phyloP scores from a whole-genome alignment of 345 rosid species.

The Salix viminalis region DNA sequence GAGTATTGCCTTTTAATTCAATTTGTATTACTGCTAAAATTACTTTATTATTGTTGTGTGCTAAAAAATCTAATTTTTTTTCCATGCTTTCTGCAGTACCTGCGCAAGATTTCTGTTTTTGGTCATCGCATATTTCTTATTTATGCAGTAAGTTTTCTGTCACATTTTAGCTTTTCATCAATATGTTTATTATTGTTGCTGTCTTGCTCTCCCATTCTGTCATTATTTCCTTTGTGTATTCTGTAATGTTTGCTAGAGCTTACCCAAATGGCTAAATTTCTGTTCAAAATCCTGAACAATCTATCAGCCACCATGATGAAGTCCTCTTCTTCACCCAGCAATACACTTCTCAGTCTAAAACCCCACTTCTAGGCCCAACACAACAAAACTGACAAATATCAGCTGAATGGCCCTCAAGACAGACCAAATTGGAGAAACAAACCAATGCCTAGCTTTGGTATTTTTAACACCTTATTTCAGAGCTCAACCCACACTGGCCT shows the following conservation, averaged over 20 bases:
- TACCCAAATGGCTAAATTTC: background rate
- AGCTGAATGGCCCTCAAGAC: background rate
- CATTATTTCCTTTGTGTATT: background rate
- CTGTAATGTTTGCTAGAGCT: background rate
- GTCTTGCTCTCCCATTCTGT: background rate
- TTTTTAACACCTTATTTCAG: background rate
- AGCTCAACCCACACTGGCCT: background rate
- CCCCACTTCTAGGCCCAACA: background rate
- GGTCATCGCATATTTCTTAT: slow-evolving; percentile 93
- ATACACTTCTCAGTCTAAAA: background rate
- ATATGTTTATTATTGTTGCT: background rate
- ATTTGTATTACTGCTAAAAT: background rate
- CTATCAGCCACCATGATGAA: background rate
- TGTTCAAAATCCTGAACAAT: background rate
- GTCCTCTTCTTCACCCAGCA: background rate
- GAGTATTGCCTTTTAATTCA: background rate
- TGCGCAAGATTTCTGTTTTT: slow-evolving; percentile 81
- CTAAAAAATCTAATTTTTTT: slow-evolving; percentile 8
- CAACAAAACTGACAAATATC: background rate
- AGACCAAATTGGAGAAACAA: background rate
- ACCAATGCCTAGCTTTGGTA: background rate
- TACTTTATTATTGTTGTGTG: slow-evolving; percentile 1
- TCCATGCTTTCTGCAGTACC: slow-evolving; percentile 59
- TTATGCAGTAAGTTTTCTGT: slow-evolving; percentile 61
- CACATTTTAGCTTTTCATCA: background rate